Conservation (phyloP, 2,329 filamentous ascomycete genomes). For the Diaporthe longicolla region DNA sequence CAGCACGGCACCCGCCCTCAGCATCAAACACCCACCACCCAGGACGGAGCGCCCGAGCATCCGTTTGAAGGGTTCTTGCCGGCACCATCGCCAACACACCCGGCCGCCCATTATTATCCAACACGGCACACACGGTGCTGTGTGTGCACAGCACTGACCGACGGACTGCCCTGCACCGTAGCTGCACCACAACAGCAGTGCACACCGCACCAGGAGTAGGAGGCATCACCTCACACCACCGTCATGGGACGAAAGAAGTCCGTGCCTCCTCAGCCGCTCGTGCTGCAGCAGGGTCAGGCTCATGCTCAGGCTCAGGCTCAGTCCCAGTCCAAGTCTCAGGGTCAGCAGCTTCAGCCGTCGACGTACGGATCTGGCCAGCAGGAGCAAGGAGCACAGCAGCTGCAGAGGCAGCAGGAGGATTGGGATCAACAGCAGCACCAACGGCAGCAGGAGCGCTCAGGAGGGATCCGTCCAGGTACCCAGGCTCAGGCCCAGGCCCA, state of each 20-base stretch:
- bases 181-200: neutral
- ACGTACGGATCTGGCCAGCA: neutral
- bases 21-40: slow-evolving; percentile 27
- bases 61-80: slow-evolving; percentile 30
- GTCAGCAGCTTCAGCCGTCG: slow-evolving; percentile 5
- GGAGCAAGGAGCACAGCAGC: slow-evolving; percentile 10
- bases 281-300: slow-evolving; percentile 30
- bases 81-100: slow-evolving; percentile 32
- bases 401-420: neutral
- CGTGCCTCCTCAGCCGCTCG: slow-evolving; percentile 39
- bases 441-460: slow-evolving; percentile 1
- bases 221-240: slow-evolving; percentile 23
- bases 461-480: slow-evolving; percentile 13
- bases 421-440: neutral
- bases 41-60: slow-evolving; percentile 23
- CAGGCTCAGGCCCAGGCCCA: slow-evolving; percentile 9
- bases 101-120: neutral
- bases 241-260: slow-evolving; percentile 42
- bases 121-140: neutral
- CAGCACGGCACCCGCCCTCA: slow-evolving; percentile 21
- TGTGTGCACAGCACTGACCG: too few relatives aligned
- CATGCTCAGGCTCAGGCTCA: slow-evolving; percentile 22
- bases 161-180: neutral
- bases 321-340: slow-evolving; percentile 2
- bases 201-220: neutral